Evolutionary conservation across 2,329 filamentous ascomycete genomes (phyloP).

Genomic region (Trichoderma arundinaceum): DNA sequence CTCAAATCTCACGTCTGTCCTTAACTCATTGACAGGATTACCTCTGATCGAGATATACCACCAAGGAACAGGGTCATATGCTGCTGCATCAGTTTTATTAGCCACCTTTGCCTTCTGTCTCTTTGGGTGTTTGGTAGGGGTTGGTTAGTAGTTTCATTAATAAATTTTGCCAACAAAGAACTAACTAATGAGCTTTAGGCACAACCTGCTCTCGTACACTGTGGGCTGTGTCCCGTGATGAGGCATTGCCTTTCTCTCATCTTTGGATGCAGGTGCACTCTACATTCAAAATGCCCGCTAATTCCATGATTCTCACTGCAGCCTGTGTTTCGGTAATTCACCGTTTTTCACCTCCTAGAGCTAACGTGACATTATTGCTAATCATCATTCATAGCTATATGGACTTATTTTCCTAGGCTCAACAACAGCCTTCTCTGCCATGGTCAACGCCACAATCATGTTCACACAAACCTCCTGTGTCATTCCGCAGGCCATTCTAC

Average conservation of each 20-base stretch:
- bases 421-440: conserved; percentile 39
- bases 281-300: conserved; percentile 39
- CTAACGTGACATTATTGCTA: not conserved
- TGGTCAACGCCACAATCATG: conserved; percentile 40
- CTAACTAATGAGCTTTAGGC: not conserved
- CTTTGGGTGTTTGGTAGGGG: too few species aligned
- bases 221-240: conserved; percentile 39
- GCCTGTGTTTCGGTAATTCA: conserved; percentile 18
- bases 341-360: not conserved
- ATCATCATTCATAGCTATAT: conserved; percentile 35
- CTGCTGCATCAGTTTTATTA: too few species aligned
- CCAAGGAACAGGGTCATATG: too few species aligned
- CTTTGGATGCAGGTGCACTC: conserved; percentile 37
- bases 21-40: too few species aligned
- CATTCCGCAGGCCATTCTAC: conserved; percentile 39
- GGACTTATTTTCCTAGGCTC: conserved; percentile 42
- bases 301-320: conserved; percentile 36
- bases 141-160: too few species aligned
- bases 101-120: too few species aligned
- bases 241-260: conserved; percentile 37
- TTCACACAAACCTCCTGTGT: conserved; percentile 38
- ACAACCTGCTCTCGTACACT: conserved; percentile 36
- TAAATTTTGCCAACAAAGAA: too few species aligned
- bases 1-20: too few species aligned
- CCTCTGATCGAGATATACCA: too few species aligned